Evolutionary conservation across 2,329 filamentous ascomycete species (phyloP), one percentile per base, ranked within the genome.

Genomic region (Trichoderma atroviride): DNA sequence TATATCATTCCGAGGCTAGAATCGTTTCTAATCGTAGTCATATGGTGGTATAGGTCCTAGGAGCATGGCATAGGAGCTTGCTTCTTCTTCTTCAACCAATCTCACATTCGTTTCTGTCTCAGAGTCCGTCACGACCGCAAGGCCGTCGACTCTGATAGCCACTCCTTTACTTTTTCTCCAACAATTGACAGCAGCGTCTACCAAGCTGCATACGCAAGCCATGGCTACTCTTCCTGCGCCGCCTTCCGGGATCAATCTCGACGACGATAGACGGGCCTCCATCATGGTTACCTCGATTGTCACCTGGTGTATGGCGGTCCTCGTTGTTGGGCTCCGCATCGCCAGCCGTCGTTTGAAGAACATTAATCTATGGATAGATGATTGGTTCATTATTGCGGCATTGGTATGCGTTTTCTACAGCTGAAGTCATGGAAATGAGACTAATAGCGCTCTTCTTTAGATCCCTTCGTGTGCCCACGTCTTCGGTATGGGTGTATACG

Each of bases 331-430:
- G 2, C 68, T 75, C 27, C 72, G 75, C 10, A 68, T 76, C 10
- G 7, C 71, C 0, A 68, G 71, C 9, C 74, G 74, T 19, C 70
- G 53, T 7, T 70, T 76, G 13, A 74, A 72, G 27, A 47, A 66
- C 0, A 61, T 71, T 14, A 14, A 31, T 4, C 65, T 76, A 0
- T 76, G 75, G 75, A 47, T 70, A 57, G 75, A 76, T 22, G 75
- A 76, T 50, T 76, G 72, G 70, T 63, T 76, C 52, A 74, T 76
- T 19, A 55, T 74, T 16, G 59, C 69, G 5, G 60, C 74, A 7
- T n/a, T 76, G 70, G 75, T 76, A 70, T 10, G 69, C 47, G 5
- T 9, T 24, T 27, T 11, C 35, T 10, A 37, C n/a, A 33, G 29
- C 31, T 22, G 13, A 24, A 7, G 1, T 13, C 10, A 11, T 13